Base-by-base conservation (phyloP, 2,329 filamentous ascomycete species). In the Tolypocladium inflatum region DNA sequence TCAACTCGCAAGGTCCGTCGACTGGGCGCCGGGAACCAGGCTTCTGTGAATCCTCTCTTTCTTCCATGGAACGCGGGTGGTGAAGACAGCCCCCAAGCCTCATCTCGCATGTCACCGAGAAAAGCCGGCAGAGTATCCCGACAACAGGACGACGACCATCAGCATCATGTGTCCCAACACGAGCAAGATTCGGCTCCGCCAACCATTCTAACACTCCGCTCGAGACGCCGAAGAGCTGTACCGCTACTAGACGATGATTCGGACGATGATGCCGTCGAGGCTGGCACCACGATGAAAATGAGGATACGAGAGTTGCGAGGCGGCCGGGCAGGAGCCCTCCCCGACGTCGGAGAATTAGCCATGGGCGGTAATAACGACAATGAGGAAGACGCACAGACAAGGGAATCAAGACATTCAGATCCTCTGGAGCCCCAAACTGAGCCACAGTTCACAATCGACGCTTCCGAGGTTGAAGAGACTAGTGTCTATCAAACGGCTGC, bases 1-100 rank as follows among this genome's bases (percentile, higher is more conserved):
- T 64, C 67, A 35, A 63, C 57, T 10, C 68, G 67, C 42, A 70
- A 67, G 58, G 65, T 73, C 23, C 69, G 71, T 26, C 68, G 68
- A 9, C 64, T 73, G 10, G 62, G 63, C 33, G 45, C 65, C 54
- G n/a, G 60, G 39, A 51, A 50, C 4, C 64, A 65, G 50, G n/a
- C 59, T 8, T 53, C 59, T 5, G 52, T 57, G 37, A 73, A 73
- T 51, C 69, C 67, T 7, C 63, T 73, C 8, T 67, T 73, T 17
- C 67, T 69, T 54, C 67, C 62, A 58, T 73, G 70, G 68, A 68
- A 63, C 54, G 62, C 63, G 1, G 63, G 66, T 23, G 61, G 67
- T 54, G 55, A 60, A 33, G 58, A 60, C 55, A 59, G 37, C 54
- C 37, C 60, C 6, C 60, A 39, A 58, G 13, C 21, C 6, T 38